Evolutionary conservation across 139 green algal genomes (phyloP).

Genomic region (Micractinium conductrix): DNA sequence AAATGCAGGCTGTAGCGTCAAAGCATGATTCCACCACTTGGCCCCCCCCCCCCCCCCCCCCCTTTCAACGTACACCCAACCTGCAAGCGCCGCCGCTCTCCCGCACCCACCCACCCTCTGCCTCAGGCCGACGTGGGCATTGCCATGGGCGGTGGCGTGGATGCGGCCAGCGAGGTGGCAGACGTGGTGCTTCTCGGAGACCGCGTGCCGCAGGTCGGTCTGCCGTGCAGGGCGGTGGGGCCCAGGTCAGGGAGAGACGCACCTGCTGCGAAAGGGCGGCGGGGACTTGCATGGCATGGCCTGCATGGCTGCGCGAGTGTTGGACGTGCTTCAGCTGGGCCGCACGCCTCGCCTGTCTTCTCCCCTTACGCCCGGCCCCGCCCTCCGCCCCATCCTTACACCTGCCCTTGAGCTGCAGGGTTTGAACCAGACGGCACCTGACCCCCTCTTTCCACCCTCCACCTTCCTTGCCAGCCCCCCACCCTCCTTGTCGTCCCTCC

Average conservation of each 20-base stretch:
- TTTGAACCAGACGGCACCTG: too few relatives aligned
- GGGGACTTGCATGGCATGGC: too few relatives aligned
- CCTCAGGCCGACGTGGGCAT: slow-evolving; percentile 84
- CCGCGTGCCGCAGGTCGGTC: slow-evolving; percentile 65
- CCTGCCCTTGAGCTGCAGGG: too few relatives aligned
- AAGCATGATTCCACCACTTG: too few relatives aligned
- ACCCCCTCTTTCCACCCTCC: not conserved
- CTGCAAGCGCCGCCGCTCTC: not conserved
- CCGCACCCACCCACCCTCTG: not conserved
- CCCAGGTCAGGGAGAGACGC: too few relatives aligned
- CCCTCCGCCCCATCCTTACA: not conserved
- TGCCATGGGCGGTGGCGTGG: slow-evolving; percentile 81
- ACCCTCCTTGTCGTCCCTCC: too few relatives aligned
- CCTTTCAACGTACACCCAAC: not conserved
- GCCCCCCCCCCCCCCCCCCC: not conserved
- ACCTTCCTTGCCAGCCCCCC: not conserved
- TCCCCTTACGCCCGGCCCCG: too few relatives aligned
- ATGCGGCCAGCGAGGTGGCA: slow-evolving; percentile 71
- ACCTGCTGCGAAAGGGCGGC: too few relatives aligned
- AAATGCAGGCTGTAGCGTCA: too few relatives aligned
- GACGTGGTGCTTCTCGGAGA: slow-evolving; percentile 86
- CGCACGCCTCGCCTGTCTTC: too few relatives aligned
- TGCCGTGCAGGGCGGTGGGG: not conserved
- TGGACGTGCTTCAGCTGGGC: not conserved
- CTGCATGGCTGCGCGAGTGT: not conserved